Percentiles rank a stretch among this genome's conserved stretches.
Evolutionary conservation across 1,139 yeast species (phyloP).

Genomic region (Yamadazyma jaroonii): DNA sequence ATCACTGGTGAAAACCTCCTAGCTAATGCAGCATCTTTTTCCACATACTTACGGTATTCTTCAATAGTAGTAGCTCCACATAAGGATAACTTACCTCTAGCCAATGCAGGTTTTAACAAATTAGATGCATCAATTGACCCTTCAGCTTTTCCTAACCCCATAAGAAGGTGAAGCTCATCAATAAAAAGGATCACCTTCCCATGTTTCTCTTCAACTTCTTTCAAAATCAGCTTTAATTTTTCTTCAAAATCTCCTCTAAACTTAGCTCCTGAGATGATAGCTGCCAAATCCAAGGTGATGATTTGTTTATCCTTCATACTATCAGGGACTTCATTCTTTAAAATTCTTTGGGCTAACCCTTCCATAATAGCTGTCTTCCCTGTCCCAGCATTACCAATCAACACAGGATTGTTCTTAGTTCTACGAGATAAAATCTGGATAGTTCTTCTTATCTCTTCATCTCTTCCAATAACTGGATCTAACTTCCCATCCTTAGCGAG

Average conservation of each 20-base stretch:
- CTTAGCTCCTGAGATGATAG: conserved; percentile 90
- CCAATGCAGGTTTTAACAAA: conserved; percentile 87
- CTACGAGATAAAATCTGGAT: conserved; percentile 88
- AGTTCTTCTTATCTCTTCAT: conserved; percentile 90
- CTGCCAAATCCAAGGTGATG: conserved; percentile 82
- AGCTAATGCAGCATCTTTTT: conserved; percentile 88
- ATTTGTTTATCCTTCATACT: conserved; percentile 82
- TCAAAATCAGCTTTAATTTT: conserved; percentile 76
- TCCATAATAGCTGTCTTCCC: conserved; percentile 97
- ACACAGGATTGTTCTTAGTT: conserved; percentile 90
- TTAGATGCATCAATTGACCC: conserved; percentile 97
- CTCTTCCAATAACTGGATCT: conserved; percentile 96
- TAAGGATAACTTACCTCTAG: conserved; percentile 89
- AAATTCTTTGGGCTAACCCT: conserved; percentile 90
- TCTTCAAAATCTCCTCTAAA: conserved; percentile 96
- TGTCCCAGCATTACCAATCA: conserved; percentile 95
- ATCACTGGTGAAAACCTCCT: conserved; percentile 89
- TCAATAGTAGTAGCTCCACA: conserved; percentile 96
- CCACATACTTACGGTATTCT: conserved; percentile 82
- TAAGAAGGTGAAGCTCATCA: conserved; percentile 86
- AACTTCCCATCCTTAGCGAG: conserved; percentile 86
- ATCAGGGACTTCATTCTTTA: conserved; percentile 92
- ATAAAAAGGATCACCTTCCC: conserved; percentile 82
- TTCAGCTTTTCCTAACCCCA: conserved; percentile 93
- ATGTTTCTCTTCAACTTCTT: conserved; percentile 80